Evolutionary conservation across 2,329 filamentous ascomycete species (phyloP).

Genomic region (Cladosporium sphaerospermum): DNA sequence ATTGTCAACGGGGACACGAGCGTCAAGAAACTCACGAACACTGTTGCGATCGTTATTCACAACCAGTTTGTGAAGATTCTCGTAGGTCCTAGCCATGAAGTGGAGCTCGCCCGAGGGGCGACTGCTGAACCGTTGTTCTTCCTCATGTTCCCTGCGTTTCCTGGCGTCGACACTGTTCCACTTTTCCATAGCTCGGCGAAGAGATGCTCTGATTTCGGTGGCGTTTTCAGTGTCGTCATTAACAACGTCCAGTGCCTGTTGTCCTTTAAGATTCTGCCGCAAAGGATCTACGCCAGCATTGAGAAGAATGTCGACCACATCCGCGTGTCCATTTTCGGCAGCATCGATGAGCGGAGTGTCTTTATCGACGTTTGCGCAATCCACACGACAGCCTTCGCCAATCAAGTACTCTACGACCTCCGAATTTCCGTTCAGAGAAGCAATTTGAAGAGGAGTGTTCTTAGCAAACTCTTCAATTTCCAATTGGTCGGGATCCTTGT

Average conservation of each 20-base stretch:
- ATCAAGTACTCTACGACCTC: slow-evolving; percentile 85
- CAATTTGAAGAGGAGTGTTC: slow-evolving; percentile 94
- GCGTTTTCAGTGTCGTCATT: slow-evolving; percentile 73
- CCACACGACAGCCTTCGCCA: slow-evolving; percentile 74
- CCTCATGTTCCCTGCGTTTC: slow-evolving; percentile 49
- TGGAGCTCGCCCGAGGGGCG: slow-evolving; percentile 36
- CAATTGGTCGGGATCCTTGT: slow-evolving; percentile 77
- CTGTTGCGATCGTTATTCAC: slow-evolving; percentile 43
- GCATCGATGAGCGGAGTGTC: slow-evolving; percentile 95
- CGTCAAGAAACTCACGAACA: slow-evolving; percentile 43
- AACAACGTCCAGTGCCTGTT: slow-evolving; percentile 83
- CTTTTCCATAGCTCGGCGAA: slow-evolving; percentile 40
- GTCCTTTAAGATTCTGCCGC: slow-evolving; percentile 83
- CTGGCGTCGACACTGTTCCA: slow-evolving; percentile 36
- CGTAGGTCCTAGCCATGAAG: slow-evolving; percentile 45
- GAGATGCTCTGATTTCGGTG: slow-evolving; percentile 55
- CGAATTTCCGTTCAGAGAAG: slow-evolving; percentile 76
- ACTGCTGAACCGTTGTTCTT: slow-evolving; percentile 33
- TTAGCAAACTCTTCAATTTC: slow-evolving; percentile 88
- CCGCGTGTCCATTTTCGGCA: slow-evolving; percentile 88
- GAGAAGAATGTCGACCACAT: slow-evolving; percentile 78
- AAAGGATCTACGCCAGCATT: slow-evolving; percentile 86
- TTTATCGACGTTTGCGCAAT: slow-evolving; percentile 66
- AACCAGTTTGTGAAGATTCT: slow-evolving; percentile 44
- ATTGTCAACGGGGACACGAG: slow-evolving; percentile 53